A percentile compares a stretch with the other conserved stretches of the same genome.
These are phyloP conservation scores for Geranium brycei DNA, from an alignment of 345 rosid species.

Conservation along the genomic window DNA sequence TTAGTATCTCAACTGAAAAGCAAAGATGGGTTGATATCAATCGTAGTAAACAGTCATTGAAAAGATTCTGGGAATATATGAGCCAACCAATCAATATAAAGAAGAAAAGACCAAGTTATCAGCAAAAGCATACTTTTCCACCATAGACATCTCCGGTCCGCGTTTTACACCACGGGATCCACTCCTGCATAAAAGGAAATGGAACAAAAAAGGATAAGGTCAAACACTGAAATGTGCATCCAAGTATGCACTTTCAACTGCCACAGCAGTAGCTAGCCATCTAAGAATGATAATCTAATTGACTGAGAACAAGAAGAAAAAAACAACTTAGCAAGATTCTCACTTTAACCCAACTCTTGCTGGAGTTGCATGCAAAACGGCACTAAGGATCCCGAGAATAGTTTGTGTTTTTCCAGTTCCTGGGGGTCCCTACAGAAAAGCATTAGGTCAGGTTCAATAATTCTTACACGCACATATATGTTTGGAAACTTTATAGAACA, in stretches of 20 bases:
- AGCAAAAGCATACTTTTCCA: slow-evolving; percentile 58
- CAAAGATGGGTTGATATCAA: not conserved
- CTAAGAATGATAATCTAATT: not conserved
- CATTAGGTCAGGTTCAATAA: slow-evolving; percentile 7
- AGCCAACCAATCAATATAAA: not conserved
- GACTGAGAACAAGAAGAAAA: slow-evolving; percentile 6
- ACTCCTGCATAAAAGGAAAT: slow-evolving; percentile 26
- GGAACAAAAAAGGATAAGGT: slow-evolving; percentile 2
- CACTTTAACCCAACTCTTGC: slow-evolving; percentile 60
- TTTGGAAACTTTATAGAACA: not conserved
- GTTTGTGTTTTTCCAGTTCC: slow-evolving; percentile 99
- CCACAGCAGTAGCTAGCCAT: not conserved
- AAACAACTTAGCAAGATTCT: slow-evolving; percentile 7
- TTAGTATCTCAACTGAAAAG: not conserved
- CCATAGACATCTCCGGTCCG: slow-evolving; percentile 45
- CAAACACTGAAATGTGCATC: not conserved
- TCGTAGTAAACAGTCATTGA: not conserved
- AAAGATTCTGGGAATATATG: not conserved
- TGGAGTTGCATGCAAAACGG: slow-evolving; percentile 92
- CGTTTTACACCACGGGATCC: slow-evolving; percentile 29
- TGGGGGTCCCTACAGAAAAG: slow-evolving; percentile 76
- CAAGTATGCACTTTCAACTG: not conserved
- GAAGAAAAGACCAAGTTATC: not conserved
- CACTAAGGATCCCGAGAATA: slow-evolving; percentile 86
- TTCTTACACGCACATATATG: not conserved